phyloP scores from a whole-genome alignment of 2,329 filamentous ascomycete species.

The Cladobotryum mycophilum region DNA sequence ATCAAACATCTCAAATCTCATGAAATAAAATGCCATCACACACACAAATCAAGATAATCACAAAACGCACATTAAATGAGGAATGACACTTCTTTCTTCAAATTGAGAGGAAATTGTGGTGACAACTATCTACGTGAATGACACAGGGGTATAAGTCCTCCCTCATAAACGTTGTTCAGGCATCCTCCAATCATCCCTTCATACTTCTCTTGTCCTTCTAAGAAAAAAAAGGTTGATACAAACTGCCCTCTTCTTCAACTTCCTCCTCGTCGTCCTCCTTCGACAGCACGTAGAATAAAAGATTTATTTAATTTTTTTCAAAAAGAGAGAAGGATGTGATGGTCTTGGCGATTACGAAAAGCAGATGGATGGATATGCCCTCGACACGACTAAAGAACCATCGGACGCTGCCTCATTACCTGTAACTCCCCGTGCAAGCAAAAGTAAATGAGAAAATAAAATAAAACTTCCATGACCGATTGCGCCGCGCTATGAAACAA shows the following conservation, averaged over 20 bases:
- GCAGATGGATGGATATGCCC: not conserved
- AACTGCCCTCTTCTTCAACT: too few relatives aligned
- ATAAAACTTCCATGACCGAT: constrained; percentile 7
- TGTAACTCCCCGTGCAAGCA: not conserved
- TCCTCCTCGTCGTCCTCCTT: not conserved
- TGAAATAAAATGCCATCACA: too few relatives aligned
- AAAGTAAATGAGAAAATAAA: constrained; percentile 5
- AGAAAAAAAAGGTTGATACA: too few relatives aligned
- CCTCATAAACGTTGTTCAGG: not conserved
- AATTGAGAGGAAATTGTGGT: not conserved
- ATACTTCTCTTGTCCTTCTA: not conserved
- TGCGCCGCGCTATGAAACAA: constrained; percentile 17
- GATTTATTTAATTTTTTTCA: not conserved
- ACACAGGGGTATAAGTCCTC: not conserved
- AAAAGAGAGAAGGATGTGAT: not conserved
- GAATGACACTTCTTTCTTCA: not conserved
- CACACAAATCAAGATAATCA: too few relatives aligned
- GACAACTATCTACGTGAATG: not conserved
- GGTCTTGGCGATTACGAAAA: not conserved
- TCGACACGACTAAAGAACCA: not conserved
- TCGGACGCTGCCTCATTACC: too few relatives aligned
- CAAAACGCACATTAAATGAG: not conserved
- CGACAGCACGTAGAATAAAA: not conserved
- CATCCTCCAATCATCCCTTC: not conserved
- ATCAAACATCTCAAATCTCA: too few relatives aligned